Evolutionary conservation across 192 early-diverging fungal species (phyloP).

Genomic region (Coemansia sp.): DNA sequence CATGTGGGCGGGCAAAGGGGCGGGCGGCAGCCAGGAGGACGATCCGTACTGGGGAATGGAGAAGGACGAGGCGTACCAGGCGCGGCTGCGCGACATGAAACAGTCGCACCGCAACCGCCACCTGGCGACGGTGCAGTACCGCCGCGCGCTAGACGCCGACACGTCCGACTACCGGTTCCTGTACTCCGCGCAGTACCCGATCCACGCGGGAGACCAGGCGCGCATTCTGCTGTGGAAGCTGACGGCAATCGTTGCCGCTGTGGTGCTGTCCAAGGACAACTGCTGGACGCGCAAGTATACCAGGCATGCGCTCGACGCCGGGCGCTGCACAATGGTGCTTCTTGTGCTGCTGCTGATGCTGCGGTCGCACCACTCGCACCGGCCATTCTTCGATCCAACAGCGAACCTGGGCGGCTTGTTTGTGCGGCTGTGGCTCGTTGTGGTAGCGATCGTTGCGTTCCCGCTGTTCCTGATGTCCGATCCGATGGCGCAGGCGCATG

Average conservation of each 20-base stretch:
- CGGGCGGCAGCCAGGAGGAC: conserved; percentile 10
- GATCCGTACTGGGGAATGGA: conserved; percentile 50
- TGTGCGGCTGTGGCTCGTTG: conserved; percentile 47
- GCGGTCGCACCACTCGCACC: conserved; percentile 58
- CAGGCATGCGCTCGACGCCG: conserved; percentile 56
- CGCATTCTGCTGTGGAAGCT: conserved; percentile 64
- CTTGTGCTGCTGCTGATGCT: conserved; percentile 57
- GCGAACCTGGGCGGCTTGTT: conserved; percentile 60
- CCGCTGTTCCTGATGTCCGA: conserved; percentile 58
- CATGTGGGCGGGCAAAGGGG: conserved; percentile 16
- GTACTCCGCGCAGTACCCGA: conserved; percentile 58
- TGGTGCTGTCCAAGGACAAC: conserved; percentile 64
- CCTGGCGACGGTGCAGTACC: conserved; percentile 59
- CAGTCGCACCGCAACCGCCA: conserved; percentile 53
- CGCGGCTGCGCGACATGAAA: conserved; percentile 51
- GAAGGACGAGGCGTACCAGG: conserved; percentile 54
- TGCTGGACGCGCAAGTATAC: conserved; percentile 57
- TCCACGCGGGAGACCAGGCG: conserved; percentile 58
- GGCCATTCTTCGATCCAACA: conserved; percentile 63
- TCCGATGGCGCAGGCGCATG: conserved; percentile 48
- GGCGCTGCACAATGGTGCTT: conserved; percentile 56
- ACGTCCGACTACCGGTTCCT: conserved; percentile 64
- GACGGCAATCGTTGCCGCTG: conserved; percentile 46
- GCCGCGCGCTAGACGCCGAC: conserved; percentile 58
- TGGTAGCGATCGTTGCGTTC: conserved; percentile 56